Evolutionary conservation across 345 rosid genomes (phyloP).

Genomic region (Corymbia maculata): DNA sequence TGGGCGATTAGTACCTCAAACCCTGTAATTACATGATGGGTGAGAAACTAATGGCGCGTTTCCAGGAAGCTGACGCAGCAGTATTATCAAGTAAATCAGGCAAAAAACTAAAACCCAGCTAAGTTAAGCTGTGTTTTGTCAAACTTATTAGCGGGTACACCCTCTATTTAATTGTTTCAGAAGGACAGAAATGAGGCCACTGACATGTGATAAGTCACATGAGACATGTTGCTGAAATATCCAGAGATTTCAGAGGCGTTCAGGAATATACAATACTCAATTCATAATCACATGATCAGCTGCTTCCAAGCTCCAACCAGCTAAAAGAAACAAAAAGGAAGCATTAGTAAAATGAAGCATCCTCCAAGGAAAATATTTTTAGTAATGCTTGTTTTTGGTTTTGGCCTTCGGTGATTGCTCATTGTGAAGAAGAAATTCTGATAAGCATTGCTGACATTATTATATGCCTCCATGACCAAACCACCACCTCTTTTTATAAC

Average conservation of each 20-base stretch:
- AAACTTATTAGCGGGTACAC: neutral
- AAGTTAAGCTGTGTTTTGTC: slow-evolving; percentile 10
- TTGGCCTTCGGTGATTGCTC: neutral
- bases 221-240: slow-evolving; percentile 12
- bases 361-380: neutral
- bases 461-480: neutral
- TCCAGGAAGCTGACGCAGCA: neutral
- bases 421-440: neutral
- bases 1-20: neutral
- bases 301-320: slow-evolving; percentile 16
- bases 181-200: slow-evolving; percentile 6
- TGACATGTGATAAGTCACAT: slow-evolving; percentile 33
- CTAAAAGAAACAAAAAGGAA: neutral
- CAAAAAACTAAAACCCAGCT: slow-evolving; percentile 3
- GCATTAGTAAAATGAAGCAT: neutral
- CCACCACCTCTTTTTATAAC: neutral
- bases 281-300: slow-evolving; percentile 29
- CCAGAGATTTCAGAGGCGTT: slow-evolving; percentile 4
- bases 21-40: neutral
- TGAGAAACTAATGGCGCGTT: neutral
- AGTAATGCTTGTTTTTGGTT: neutral
- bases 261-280: slow-evolving; percentile 14
- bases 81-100: neutral
- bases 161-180: neutral
- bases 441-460: neutral